phyloP scores from a whole-genome alignment of 768 basidiomycete genomes.

The Auriscalpium vulgare region DNA sequence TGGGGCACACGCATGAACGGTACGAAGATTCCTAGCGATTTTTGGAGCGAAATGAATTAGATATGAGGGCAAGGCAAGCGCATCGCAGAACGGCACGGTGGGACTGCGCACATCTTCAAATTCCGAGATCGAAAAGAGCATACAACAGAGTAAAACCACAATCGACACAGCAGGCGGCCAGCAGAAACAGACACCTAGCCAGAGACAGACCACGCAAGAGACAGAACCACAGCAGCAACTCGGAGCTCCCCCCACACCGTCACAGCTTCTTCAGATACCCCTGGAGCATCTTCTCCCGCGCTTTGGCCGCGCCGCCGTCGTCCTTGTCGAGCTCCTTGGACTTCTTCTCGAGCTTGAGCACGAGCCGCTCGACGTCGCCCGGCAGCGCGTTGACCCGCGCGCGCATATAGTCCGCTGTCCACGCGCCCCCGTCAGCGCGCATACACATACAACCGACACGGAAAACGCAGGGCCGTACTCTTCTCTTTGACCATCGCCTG shows the following conservation, averaged over 20 bases:
- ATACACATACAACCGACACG: background rate
- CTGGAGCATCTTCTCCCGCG: background rate
- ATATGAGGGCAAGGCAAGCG: too few species aligned
- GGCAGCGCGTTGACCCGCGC: constrained; percentile 39
- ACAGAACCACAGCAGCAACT: too few species aligned
- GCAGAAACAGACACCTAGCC: too few species aligned
- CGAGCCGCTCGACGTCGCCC: constrained; percentile 41
- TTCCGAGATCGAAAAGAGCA: too few species aligned
- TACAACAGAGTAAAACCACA: too few species aligned
- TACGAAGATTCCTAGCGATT: too few species aligned
- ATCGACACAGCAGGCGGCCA: too few species aligned
- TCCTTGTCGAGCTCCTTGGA: constrained; percentile 32
- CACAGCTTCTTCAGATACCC: background rate
- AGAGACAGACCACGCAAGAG: too few species aligned
- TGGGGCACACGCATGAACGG: too few species aligned
- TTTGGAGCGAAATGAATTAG: too few species aligned
- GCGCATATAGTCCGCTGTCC: constrained; percentile 36
- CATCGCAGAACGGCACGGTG: too few species aligned
- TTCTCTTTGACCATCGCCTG: background rate
- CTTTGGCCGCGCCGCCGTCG: background rate
- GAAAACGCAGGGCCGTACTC: background rate
- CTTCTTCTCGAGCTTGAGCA: constrained; percentile 47
- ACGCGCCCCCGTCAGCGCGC: background rate
- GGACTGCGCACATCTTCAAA: too few species aligned
- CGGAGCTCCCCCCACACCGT: background rate